phyloP scores from a whole-genome alignment of 495 filamentous ascomycete genomes.

The Neurospora sp. region DNA sequence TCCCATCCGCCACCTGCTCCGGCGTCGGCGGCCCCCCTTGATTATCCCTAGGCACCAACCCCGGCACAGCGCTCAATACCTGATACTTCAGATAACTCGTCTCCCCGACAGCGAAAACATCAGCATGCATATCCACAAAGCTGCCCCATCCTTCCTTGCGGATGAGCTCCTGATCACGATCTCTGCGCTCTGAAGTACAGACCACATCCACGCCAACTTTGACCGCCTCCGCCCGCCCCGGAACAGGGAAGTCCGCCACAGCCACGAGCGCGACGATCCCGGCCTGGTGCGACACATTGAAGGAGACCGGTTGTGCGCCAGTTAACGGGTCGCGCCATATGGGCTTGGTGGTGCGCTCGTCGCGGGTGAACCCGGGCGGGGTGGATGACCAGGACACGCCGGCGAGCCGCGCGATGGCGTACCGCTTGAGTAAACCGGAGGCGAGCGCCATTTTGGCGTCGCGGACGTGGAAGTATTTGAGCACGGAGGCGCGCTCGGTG shows the following conservation, averaged over 20 bases:
- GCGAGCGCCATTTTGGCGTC: conserved; percentile 63
- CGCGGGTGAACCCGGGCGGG: conserved; percentile 40
- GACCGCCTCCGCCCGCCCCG: conserved; percentile 2
- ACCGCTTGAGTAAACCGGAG: conserved; percentile 71
- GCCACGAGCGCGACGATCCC: conserved; percentile 57
- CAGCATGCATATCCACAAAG: conserved; percentile 70
- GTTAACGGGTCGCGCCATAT: conserved; percentile 27
- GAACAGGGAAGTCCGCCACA: conserved; percentile 22
- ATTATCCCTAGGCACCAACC: conserved; percentile 2
- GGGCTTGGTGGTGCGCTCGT: conserved; percentile 51
- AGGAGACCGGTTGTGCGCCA: conserved; percentile 43
- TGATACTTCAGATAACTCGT: conserved; percentile 26
- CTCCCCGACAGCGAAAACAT: conserved; percentile 53
- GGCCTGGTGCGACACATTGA: conserved; percentile 86
- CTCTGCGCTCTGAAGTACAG: conserved; percentile 59
- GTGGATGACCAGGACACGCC: conserved; percentile 55
- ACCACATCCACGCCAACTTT: conserved; percentile 62
- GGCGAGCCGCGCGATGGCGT: conserved; percentile 53
- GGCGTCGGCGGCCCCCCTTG: neutral
- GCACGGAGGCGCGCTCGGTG: conserved; percentile 39
- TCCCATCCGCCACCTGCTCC: conserved; percentile 20
- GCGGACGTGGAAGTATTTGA: conserved; percentile 47
- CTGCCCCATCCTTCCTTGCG: conserved; percentile 43
- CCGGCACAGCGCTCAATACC: conserved; percentile 15
- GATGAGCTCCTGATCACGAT: conserved; percentile 38